Evolutionary conservation across 192 early-diverging fungal species (phyloP).

Genomic region (Podila horticola): DNA sequence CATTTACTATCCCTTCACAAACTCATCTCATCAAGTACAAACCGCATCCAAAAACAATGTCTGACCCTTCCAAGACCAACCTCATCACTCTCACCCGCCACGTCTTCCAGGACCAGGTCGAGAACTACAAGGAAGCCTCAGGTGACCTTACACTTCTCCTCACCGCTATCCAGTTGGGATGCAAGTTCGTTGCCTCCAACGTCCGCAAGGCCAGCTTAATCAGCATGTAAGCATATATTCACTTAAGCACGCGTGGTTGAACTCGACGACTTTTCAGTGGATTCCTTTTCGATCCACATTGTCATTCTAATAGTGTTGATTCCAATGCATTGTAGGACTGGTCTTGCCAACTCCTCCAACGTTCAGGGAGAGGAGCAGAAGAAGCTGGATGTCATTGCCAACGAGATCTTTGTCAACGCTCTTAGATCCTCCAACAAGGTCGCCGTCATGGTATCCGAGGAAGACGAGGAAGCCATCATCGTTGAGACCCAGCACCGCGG

Average conservation of each 20-base stretch:
- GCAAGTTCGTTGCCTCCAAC: slow-evolving; percentile 97
- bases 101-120: slow-evolving; percentile 92
- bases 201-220: slow-evolving; percentile 96
- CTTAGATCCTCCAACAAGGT: slow-evolving; percentile 90
- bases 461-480: slow-evolving; percentile 93
- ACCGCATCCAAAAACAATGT: slow-evolving; percentile 14
- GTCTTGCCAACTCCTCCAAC: slow-evolving; percentile 85
- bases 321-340: slow-evolving; percentile 65
- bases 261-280: too few relatives aligned
- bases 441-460: slow-evolving; percentile 95
- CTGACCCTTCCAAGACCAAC: slow-evolving; percentile 71
- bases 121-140: slow-evolving; percentile 80
- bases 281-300: too few relatives aligned
- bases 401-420: slow-evolving; percentile 98
- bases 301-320: not conserved
- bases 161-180: slow-evolving; percentile 89
- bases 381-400: slow-evolving; percentile 97
- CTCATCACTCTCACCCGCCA: slow-evolving; percentile 94
- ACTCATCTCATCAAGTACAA: not conserved
- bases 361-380: slow-evolving; percentile 95
- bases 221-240: slow-evolving; percentile 76
- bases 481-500: slow-evolving; percentile 82
- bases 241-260: too few relatives aligned
- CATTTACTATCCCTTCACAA: not conserved
- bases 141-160: slow-evolving; percentile 96